Percentiles rank a stretch among this genome's conserved stretches.
Conservation (phyloP, 257 asterid genomes). For the Asclepias syriaca region DNA sequence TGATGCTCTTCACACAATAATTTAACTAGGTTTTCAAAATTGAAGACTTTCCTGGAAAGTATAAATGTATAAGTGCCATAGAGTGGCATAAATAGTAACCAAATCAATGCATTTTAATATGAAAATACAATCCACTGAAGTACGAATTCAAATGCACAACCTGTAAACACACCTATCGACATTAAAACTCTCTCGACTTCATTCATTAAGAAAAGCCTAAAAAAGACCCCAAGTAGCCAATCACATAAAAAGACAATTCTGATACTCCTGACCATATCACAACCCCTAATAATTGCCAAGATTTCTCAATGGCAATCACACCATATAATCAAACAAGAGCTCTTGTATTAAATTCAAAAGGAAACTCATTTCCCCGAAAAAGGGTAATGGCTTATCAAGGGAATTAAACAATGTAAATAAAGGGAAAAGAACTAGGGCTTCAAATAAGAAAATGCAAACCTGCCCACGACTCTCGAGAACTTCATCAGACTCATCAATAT, state of each 20-base stretch:
- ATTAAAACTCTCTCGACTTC: not conserved
- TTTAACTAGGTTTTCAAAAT: not conserved
- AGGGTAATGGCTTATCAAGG: not conserved
- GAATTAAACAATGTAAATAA: not conserved
- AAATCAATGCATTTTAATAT: not conserved
- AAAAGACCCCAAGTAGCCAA: not conserved
- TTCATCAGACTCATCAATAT: conserved; percentile 55
- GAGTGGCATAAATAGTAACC: not conserved
- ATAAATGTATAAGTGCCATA: not conserved
- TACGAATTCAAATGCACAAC: not conserved
- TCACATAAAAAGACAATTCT: not conserved
- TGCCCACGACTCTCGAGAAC: conserved; percentile 53
- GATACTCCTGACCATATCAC: not conserved
- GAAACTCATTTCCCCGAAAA: not conserved
- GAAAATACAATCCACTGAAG: not conserved
- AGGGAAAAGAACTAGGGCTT: not conserved
- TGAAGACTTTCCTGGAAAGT: not conserved
- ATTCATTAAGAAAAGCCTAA: not conserved
- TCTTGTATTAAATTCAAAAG: not conserved
- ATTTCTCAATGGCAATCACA: not conserved
- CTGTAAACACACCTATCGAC: not conserved
- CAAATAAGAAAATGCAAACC: conserved; percentile 28
- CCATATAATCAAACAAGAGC: not conserved
- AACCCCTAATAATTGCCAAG: not conserved
- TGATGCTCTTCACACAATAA: not conserved